Evolutionary conservation across 306 rosid species (phyloP), one percentile per base, ranked within the genome.

Genomic region (Potentilla sterilis): DNA sequence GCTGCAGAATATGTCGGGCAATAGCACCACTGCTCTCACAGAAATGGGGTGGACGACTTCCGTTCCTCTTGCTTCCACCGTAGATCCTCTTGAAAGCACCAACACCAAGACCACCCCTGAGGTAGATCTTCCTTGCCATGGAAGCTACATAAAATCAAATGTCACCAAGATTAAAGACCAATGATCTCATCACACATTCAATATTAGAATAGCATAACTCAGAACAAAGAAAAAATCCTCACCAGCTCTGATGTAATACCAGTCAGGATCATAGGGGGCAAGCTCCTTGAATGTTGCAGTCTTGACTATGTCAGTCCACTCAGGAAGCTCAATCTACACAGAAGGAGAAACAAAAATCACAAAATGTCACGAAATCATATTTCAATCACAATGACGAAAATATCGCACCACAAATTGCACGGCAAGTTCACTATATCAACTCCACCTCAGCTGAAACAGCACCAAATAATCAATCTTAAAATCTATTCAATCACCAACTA

Each of bases 71-170:
- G 78, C 88, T 87, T 16, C 91, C 91, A 41, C 91, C 91, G 11
- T 87, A 87, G 46, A 87, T 87, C 74, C 91, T 74, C 38, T 71
- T 72, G 70, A 87, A 87, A 48, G 88, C 88, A 58, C 91, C 91
- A 35, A 87, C 91, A 22, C 91, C 91, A 11, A 87, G 86, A 19
- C 91, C 91, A 8, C 91, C 91, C 84, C 91, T 82, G 84, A 87
- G 69, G 82, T 87, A 87, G 62, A 87, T 82, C 77, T 87, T 87
- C 82, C 91, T 82, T n/a, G 91, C 91, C 83, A 87, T 85, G 81
- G 87, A 82, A 37, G 91, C 91, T 87, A 78, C 44, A 63, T 4
- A 40, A 75, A 5, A 77, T 46, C 5, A 22, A 22, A 48, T 2
- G 10, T 49, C 9, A 32, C 54, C 51, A 0, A 18, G 58, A 19